Evolutionary conservation across 306 rosid genomes (phyloP), one percentile per base, ranked within the genome.

Genomic region (Castanopsis chinensis): DNA sequence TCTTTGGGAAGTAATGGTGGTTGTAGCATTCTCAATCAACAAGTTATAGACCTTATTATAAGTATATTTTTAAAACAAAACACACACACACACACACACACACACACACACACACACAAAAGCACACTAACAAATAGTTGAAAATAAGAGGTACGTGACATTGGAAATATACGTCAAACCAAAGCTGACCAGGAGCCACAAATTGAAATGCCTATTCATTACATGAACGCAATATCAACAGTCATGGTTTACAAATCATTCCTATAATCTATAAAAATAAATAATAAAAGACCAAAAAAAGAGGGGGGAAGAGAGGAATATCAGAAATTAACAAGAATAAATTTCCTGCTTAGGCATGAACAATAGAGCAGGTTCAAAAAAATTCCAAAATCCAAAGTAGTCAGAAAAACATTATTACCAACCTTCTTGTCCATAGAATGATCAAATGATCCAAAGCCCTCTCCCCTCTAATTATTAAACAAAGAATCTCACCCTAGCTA

Each of bases 401-500:
- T 86, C 83, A 67, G 79, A 76, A 80, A 74, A 81, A 71, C 85
- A 71, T 89, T 86, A 87, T 87, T 72, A 89, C 79, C 84, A 88
- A 83, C 84, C 78, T 83, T 84, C 89, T 80, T 76, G 74, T 82
- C 86, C 78, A 83, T 79, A 82, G 78, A 86, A 92, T 81, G 88
- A 89, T 86, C 84, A 89, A 85, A 87, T 77, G 82, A 82, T 81
- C 86, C 86, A 83, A 85, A 88, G 72, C 80, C 89, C 90, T 80
- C 87, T 83, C 87, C 90, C 28, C 72, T 81, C 90, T 89, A 83
- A 84, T 88, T 90, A 90, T 89, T 85, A 79, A 73, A 85, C 80
- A 88, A 96, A 96, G 99, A 96, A 96, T 93, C 79, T 91, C 89
- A 89, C 86, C 89, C 94, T 93, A 87, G 72, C 96, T 90, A 88